Evolutionary conservation across 2,329 filamentous ascomycete genomes (phyloP), one percentile per base, ranked within the genome.

Genomic region (Clonostachys rosea): DNA sequence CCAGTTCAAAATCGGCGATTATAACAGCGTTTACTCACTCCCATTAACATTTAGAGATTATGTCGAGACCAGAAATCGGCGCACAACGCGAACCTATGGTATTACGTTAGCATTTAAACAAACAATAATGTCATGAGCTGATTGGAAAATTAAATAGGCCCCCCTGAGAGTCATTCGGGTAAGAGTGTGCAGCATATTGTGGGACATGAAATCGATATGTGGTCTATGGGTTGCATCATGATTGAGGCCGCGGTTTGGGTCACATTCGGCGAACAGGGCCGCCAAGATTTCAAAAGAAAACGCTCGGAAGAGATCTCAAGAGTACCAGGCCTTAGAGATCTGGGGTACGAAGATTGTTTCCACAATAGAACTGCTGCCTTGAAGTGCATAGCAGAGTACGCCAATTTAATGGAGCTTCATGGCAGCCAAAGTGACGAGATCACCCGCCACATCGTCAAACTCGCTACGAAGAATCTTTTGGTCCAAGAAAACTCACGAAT

Each of bases 271-370:
- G 36, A 39, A 18, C 7, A 12, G 14, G 36, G 36, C 36, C 17
- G 36, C 14, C 36, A 39, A 39, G 36, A 39, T 39, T 39, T 39
- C 36, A 39, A 12, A 18, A 39, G 7, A 3, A 18, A 39, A 18
- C 14, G 36, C 14, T 1, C 2, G 7, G 14, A 18, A 18, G 36
- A 39, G 36, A n/a, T 14, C 17, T 39, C 36, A n/a, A 39, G 3
- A 2, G 1, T 39, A 4, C 1, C 36, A n/a, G 2, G 1, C 2
- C 14, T 18, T 1, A 11, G 1, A 4, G 5, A 39, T 11, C 36
- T n/a, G 6, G 36, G 36, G 14, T 18, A 39, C 14, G 17, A 7
- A 6, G 36, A 39, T 11, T 13, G 36, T 11, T 39, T 39, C 11
- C 36, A 39, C 17, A 39, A 39, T 18, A 2, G 36, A 1, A 8